Evolutionary conservation across 352 stramenopile species (phyloP), one percentile per base, ranked within the genome.

Genomic region (Globisporangium apiculatum): DNA sequence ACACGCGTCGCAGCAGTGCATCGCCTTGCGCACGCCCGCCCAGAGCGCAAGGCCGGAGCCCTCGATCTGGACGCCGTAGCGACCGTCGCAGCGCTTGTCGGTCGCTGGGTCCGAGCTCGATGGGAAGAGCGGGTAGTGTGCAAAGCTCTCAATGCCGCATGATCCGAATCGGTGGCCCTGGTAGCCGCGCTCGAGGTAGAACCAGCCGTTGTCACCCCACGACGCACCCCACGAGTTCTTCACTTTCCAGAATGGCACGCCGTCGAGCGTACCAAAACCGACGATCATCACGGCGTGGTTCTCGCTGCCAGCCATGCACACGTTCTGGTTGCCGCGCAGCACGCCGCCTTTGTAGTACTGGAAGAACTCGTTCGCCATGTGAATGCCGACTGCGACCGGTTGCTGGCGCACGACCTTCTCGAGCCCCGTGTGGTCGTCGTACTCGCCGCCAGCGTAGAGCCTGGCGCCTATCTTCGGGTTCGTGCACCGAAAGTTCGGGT

Each of bases 71-170:
- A 38, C 7, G 35, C 24, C 43, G 53, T 46, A 15, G 43, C 43
- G 9, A 9, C 2, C 15, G 45, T 35, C 17, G n/a, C 45, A 49
- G 14, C 50, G 48, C 41, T 51, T 52, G 24, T 31, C 49, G 7
- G 56, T 24, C 3, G 5, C 24, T 6, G 54, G 18, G 31, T 53
- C 41, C 8, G 55, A 50, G 4, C 5, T n/a, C 3, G 11, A 11
- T 10, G 17, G 14, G 37, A 66, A 62, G 5, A 62, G 73, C 5
- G 79, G 75, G 68, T 71, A 89, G 40, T 67, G 70, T 1, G 61
- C 67, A 55, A 76, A 81, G 11, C 68, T 50, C 50, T 86, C 79
- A 15, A 89, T 66, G 31, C 76, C 73, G 45, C 76, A 87, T 37
- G 77, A 71, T 17, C 79, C 79, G 53, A 79, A 72, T 7, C 43